phyloP scores from a whole-genome alignment of 768 basidiomycete species.

The Galerina marginata region DNA sequence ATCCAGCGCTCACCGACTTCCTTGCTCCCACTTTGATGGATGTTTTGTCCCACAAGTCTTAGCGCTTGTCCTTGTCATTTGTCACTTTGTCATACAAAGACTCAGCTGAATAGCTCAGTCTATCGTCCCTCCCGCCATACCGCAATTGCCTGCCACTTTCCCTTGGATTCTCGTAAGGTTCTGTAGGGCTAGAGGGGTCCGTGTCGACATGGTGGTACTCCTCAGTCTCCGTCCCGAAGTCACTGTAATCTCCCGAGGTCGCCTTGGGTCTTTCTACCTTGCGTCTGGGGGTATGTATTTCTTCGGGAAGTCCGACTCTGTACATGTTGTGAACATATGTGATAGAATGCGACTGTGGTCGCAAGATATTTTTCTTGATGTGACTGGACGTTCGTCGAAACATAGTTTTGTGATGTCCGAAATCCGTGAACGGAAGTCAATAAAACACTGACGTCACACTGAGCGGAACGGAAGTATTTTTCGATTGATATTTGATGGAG shows the following conservation, averaged over 20 bases:
- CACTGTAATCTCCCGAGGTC: conserved; percentile 11
- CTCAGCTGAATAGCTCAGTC: too few relatives aligned
- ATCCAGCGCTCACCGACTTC: too few relatives aligned
- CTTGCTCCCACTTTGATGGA: too few relatives aligned
- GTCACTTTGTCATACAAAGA: too few relatives aligned
- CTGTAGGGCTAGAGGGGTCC: conserved; percentile 14
- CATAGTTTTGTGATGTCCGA: not conserved
- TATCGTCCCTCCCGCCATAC: conserved; percentile 5
- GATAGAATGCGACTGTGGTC: not conserved
- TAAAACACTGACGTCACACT: too few relatives aligned
- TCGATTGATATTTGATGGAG: too few relatives aligned
- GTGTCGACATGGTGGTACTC: conserved; percentile 20
- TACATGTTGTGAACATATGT: conserved; percentile 2
- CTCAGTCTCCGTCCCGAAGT: conserved; percentile 14
- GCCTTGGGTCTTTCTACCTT: conserved; percentile 1
- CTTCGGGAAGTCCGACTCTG: not conserved
- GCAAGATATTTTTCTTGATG: not conserved
- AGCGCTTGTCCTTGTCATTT: too few relatives aligned
- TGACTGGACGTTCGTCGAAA: not conserved
- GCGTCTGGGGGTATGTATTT: not conserved
- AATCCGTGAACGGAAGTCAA: too few relatives aligned
- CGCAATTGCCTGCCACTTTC: conserved; percentile 18
- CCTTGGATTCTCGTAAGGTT: conserved; percentile 18
- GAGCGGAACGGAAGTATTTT: too few relatives aligned
- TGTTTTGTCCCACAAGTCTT: too few relatives aligned